Conservation (phyloP, 1,284 basidiomycete genomes). For the Amylostereum areolatum region DNA sequence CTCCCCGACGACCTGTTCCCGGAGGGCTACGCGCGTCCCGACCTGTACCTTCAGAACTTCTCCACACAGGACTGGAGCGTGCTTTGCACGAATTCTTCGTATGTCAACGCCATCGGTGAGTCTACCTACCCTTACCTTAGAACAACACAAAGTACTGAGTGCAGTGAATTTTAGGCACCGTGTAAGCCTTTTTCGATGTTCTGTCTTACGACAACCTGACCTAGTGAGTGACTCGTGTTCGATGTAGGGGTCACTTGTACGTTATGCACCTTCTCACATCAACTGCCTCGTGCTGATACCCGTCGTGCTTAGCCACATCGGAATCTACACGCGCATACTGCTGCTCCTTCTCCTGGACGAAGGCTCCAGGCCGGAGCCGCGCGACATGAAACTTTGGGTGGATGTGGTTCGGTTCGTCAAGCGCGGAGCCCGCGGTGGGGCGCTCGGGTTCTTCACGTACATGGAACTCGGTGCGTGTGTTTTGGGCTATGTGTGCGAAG, state of each 20-base stretch:
- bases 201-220: background rate
- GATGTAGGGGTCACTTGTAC: constrained; percentile 33
- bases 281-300: background rate
- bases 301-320: constrained; percentile 38
- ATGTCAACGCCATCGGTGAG: constrained; percentile 44
- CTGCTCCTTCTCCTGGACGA: constrained; percentile 53
- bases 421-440: constrained; percentile 45
- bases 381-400: constrained; percentile 64
- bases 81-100: constrained; percentile 53
- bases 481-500: background rate
- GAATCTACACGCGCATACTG: constrained; percentile 53
- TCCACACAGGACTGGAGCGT: constrained; percentile 53
- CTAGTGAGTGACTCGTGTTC: constrained; percentile 6
- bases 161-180: constrained; percentile 10
- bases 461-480: constrained; percentile 45
- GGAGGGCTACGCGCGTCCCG: constrained; percentile 48
- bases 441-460: constrained; percentile 61
- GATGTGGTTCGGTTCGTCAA: constrained; percentile 56
- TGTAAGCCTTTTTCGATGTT: constrained; percentile 19
- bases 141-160: background rate
- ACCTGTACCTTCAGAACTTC: constrained; percentile 63
- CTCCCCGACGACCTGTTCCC: constrained; percentile 56
- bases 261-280: constrained; percentile 10
- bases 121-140: background rate
- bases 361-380: constrained; percentile 40